A percentile compares a stretch with the other conserved stretches of the same genome.
Conservation (phyloP, 2,329 filamentous ascomycete species). For the Xylaria sp. region DNA sequence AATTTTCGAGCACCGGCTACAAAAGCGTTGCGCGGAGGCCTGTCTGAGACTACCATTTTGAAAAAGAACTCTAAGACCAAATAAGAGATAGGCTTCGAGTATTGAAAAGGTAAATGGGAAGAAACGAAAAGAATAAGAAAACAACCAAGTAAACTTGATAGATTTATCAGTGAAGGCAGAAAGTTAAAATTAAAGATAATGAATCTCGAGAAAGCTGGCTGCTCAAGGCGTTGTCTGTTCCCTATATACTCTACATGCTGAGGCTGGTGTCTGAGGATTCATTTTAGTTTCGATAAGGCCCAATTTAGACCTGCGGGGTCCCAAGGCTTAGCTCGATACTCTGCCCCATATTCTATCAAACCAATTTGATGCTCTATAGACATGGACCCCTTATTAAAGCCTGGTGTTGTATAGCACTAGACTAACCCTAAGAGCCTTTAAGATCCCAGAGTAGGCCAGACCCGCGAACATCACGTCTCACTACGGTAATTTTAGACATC, state of each 20-base stretch:
- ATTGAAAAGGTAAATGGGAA: not conserved
- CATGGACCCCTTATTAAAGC: too few relatives aligned
- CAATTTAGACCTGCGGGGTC: too few relatives aligned
- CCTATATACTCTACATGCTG: slow-evolving; percentile 2
- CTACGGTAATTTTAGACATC: too few relatives aligned
- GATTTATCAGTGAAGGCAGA: not conserved
- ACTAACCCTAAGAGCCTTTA: too few relatives aligned
- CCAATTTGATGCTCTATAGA: too few relatives aligned
- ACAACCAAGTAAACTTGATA: not conserved
- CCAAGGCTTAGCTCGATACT: too few relatives aligned
- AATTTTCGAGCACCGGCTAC: slow-evolving; percentile 47
- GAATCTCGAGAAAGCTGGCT: not conserved
- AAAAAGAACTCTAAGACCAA: not conserved
- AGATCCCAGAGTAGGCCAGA: too few relatives aligned
- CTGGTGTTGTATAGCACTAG: too few relatives aligned
- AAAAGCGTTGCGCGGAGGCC: slow-evolving; percentile 25
- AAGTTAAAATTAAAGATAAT: not conserved
- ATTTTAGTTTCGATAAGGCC: not conserved
- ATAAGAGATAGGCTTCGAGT: not conserved
- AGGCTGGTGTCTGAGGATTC: not conserved
- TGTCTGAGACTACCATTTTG: slow-evolving; percentile 21
- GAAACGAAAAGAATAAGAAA: not conserved
- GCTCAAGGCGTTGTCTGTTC: not conserved
- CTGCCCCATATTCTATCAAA: too few relatives aligned
- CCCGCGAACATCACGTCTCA: too few relatives aligned